Percentiles rank a stretch among this genome's conserved stretches.
These are phyloP conservation scores for Hanseniaspora taiwanica DNA, from an alignment of 805 yeast genomes.

Conservation along the genomic window DNA sequence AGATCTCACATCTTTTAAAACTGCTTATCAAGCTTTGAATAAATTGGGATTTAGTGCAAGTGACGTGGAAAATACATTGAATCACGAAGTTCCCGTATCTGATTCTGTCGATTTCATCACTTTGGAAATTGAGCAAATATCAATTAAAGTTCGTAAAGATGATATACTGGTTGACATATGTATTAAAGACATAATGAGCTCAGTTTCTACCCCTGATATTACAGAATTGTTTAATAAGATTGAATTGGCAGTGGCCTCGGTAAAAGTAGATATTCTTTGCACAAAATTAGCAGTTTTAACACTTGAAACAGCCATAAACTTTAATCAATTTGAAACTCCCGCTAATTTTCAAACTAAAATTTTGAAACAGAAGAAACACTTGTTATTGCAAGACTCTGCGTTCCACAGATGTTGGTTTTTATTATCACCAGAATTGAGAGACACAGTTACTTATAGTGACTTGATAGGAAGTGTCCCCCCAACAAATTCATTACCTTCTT, in stretches of 20 bases:
- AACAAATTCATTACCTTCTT: conserved; percentile 49
- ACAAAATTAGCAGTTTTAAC: conserved; percentile 29
- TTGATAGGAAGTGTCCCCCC: conserved; percentile 42
- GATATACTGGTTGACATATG: conserved; percentile 14
- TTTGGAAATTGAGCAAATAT: conserved; percentile 37
- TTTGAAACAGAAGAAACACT: conserved; percentile 47
- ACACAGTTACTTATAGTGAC: conserved; percentile 30
- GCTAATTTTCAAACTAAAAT: conserved; percentile 33
- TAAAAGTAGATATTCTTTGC: too few species aligned
- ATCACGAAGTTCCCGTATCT: conserved; percentile 39
- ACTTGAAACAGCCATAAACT: conserved; percentile 42
- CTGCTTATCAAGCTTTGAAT: conserved; percentile 28
- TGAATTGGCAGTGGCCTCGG: too few species aligned
- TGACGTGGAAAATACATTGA: conserved; percentile 67
- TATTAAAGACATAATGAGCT: conserved; percentile 23
- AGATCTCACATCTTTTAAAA: conserved; percentile 31
- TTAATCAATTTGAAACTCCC: conserved; percentile 49
- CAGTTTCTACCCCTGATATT: conserved; percentile 60
- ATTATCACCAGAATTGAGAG: conserved; percentile 37
- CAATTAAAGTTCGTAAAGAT: conserved; percentile 28
- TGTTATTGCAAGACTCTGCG: conserved; percentile 65
- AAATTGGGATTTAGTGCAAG: conserved; percentile 49
- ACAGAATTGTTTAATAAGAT: conserved; percentile 44
- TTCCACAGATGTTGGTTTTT: conserved; percentile 70
- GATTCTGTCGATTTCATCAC: conserved; percentile 60